Conservation (phyloP, 2,329 filamentous ascomycete species). For the Fusarium fracticaudum region DNA sequence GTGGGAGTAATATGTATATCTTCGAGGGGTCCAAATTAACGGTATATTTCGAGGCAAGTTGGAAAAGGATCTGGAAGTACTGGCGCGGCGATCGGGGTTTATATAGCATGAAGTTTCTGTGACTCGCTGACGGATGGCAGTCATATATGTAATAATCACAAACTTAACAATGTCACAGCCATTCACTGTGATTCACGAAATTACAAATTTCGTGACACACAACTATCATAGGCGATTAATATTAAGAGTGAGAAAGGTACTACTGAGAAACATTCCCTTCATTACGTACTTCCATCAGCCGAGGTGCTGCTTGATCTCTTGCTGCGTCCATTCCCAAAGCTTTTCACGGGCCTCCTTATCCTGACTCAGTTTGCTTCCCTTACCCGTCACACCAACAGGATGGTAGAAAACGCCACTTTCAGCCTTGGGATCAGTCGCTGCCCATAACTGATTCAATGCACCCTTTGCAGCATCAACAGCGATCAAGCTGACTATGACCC, state of each 20-base stretch:
- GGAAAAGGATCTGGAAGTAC: fast-evolving
- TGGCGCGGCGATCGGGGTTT: background rate
- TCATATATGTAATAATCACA: fast-evolving
- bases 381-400: slow-evolving; percentile 1
- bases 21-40: fast-evolving
- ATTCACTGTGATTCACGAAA: background rate
- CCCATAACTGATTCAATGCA: background rate
- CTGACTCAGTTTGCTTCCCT: background rate
- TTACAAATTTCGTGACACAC: fast-evolving
- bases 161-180: fast-evolving
- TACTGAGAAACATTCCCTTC: background rate
- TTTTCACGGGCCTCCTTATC: background rate
- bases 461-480: background rate
- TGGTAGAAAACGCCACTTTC: slow-evolving; percentile 3
- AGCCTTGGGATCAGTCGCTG: background rate
- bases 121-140: background rate
- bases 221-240: background rate
- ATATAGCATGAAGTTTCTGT: background rate
- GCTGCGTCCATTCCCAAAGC: slow-evolving; percentile 10
- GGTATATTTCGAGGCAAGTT: fast-evolving
- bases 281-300: fast-evolving
- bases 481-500: fast-evolving
- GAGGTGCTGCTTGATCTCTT: background rate
- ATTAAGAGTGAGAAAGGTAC: background rate
- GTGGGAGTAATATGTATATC: background rate